phyloP scores from a whole-genome alignment of 768 basidiomycete species.

The Tubosaeta sp. region DNA sequence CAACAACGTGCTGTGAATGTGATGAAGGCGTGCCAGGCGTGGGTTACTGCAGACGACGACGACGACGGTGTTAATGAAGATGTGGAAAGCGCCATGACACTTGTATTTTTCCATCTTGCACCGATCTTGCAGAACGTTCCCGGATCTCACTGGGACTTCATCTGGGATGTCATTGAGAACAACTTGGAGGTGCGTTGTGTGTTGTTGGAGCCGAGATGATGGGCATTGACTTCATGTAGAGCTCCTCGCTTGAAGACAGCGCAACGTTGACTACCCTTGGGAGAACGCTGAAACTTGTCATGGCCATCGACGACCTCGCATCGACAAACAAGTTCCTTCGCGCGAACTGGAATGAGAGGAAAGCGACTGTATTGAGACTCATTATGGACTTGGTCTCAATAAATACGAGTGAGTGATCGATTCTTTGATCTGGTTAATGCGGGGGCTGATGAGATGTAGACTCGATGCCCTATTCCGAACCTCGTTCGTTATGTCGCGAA shows the following conservation, averaged over 20 bases:
- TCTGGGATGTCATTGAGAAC: constrained; percentile 84
- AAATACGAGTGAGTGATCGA: constrained; percentile 43
- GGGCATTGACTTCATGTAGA: constrained; percentile 39
- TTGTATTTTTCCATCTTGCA: constrained; percentile 69
- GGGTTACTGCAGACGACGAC: constrained; percentile 56
- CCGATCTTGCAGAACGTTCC: constrained; percentile 85
- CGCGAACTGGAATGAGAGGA: constrained; percentile 61
- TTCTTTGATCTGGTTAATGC: background rate
- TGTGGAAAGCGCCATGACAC: constrained; percentile 72
- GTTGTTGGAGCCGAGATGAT: background rate
- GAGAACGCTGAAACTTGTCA: constrained; percentile 64
- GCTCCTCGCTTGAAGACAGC: constrained; percentile 54
- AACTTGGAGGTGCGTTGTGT: constrained; percentile 72
- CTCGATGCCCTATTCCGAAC: constrained; percentile 39
- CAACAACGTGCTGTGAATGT: constrained; percentile 84
- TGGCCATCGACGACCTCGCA: constrained; percentile 64
- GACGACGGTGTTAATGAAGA: constrained; percentile 69
- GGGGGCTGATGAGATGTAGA: constrained; percentile 3
- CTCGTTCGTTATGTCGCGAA: constrained; percentile 64
- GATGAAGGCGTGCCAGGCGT: constrained; percentile 78
- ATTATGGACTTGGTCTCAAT: constrained; percentile 59
- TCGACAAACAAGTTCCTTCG: constrained; percentile 70
- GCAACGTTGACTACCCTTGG: constrained; percentile 59
- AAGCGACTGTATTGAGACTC: constrained; percentile 47
- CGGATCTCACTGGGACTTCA: constrained; percentile 90